phyloP scores from a whole-genome alignment of 768 basidiomycete genomes.

The Exidia glandulosa region DNA sequence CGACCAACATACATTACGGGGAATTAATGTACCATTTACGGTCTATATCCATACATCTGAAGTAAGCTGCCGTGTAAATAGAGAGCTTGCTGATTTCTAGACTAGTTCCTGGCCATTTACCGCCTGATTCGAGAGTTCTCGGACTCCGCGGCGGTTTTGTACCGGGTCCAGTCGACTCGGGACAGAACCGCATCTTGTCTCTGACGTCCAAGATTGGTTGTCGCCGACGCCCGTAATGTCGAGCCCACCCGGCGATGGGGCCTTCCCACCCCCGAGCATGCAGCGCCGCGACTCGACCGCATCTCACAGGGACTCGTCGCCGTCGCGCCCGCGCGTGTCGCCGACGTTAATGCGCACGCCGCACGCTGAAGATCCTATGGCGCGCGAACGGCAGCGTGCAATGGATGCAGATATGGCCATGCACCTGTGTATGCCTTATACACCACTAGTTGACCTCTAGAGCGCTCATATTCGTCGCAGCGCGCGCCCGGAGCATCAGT shows the following conservation, averaged over 20 bases:
- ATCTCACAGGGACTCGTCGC: background rate
- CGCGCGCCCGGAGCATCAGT: conserved; percentile 3
- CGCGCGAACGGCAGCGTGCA: conserved; percentile 76
- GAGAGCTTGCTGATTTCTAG: too few relatives aligned
- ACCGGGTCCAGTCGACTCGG: too few relatives aligned
- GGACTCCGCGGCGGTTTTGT: too few relatives aligned
- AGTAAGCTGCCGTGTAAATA: too few relatives aligned
- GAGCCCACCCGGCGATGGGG: background rate
- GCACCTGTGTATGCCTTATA: conserved; percentile 40
- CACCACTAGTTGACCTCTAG: conserved; percentile 65
- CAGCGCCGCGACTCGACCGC: background rate
- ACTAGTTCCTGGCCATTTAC: too few relatives aligned
- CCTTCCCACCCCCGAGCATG: background rate
- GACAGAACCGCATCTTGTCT: too few relatives aligned
- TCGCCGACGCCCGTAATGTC: too few relatives aligned
- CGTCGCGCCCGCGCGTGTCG: conserved; percentile 38
- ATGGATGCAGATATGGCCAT: conserved; percentile 81
- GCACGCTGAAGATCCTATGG: conserved; percentile 62
- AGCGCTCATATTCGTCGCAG: conserved; percentile 35
- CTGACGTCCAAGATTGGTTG: too few relatives aligned
- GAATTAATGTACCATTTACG: too few relatives aligned
- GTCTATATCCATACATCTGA: too few relatives aligned
- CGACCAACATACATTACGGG: too few relatives aligned
- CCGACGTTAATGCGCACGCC: conserved; percentile 50
- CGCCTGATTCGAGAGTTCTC: too few relatives aligned